Conservation (phyloP, 306 rosid species). For the Datisca glomerata region DNA sequence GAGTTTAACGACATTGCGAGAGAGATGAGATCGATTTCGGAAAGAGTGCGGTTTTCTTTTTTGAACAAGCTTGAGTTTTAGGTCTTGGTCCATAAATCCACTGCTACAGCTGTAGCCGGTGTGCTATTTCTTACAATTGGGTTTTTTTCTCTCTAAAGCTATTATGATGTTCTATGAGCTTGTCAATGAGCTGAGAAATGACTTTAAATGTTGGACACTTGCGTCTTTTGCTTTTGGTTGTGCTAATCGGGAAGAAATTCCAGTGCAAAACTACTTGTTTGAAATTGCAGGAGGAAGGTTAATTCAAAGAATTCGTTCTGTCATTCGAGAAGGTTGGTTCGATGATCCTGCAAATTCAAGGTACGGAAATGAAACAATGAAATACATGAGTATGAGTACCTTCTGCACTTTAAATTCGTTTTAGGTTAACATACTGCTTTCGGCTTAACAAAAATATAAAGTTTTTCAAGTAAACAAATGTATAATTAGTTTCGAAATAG, state of each 20-base stretch:
- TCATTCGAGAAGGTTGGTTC: conserved; percentile 14
- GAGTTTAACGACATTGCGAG: no score
- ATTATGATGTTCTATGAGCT: neutral
- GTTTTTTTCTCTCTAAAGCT: neutral
- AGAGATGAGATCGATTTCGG: no score
- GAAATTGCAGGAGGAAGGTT: conserved; percentile 1
- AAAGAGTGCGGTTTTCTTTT: conserved; percentile 1
- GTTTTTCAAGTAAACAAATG: no score
- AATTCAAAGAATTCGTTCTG: conserved; percentile 3
- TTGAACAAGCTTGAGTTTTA: conserved; percentile 11
- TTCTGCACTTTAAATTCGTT: no score
- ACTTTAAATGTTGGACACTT: conserved; percentile 6
- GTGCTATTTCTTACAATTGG: conserved; percentile 5
- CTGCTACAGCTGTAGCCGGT: conserved; percentile 1
- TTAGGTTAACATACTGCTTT: no score
- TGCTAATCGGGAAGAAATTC: neutral
- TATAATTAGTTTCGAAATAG: no score
- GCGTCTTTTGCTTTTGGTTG: conserved; percentile 4
- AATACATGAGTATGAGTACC: no score
- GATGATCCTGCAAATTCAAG: conserved; percentile 5
- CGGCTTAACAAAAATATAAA: no score
- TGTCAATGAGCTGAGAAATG: neutral
- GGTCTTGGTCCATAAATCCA: neutral
- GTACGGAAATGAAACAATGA: no score
- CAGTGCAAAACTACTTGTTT: conserved; percentile 7